Conservation (phyloP, 164 flowering plant genomes). For the Vitis labrusca region DNA sequence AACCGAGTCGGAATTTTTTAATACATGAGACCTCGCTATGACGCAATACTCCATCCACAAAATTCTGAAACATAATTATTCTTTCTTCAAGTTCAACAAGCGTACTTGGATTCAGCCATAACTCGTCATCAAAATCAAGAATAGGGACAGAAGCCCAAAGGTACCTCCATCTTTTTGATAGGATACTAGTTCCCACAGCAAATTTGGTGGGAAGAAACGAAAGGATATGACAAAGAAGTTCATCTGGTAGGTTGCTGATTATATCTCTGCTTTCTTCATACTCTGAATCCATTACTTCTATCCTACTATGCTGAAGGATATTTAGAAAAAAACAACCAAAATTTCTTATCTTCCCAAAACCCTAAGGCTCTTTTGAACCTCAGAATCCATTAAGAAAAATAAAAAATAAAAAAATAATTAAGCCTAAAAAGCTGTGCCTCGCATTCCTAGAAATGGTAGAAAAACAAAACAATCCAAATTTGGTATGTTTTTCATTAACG, state of each 20-base stretch:
- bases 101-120: too few species aligned
- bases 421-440: too few species aligned
- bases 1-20: not conserved
- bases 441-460: too few species aligned
- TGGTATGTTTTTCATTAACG: too few species aligned
- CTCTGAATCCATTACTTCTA: too few species aligned
- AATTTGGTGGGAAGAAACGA: slow-evolving; percentile 1
- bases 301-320: too few species aligned
- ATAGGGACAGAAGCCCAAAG: not conserved
- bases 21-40: not conserved
- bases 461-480: too few species aligned
- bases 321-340: too few species aligned
- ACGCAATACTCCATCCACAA: not conserved
- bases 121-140: not conserved
- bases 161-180: not conserved
- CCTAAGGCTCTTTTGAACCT: too few species aligned
- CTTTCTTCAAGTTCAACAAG: not conserved
- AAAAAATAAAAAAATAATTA: too few species aligned
- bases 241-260: not conserved
- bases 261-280: not conserved
- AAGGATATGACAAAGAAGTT: not conserved
- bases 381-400: too few species aligned
- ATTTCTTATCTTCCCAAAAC: too few species aligned
- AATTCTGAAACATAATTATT: not conserved
- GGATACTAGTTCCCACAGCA: not conserved